phyloP scores from a whole-genome alignment of 2,329 filamentous ascomycete genomes.

The Ophiostoma piceae region DNA sequence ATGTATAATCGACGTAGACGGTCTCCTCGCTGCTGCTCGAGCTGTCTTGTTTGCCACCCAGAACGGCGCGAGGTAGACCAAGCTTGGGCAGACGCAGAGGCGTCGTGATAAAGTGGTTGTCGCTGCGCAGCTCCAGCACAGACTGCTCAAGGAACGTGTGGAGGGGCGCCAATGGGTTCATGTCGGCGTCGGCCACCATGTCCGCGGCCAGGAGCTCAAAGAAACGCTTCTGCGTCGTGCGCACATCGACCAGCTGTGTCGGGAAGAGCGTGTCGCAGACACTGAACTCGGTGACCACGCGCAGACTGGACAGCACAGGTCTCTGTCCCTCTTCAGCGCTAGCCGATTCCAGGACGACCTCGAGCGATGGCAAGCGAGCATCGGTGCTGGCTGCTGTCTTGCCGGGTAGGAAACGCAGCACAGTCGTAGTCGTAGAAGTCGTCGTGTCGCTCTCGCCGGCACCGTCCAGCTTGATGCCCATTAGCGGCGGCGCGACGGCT shows the following conservation, averaged over 20 bases:
- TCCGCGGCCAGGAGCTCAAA: slow-evolving; percentile 31
- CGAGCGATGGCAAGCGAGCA: slow-evolving; percentile 32
- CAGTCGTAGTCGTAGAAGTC: slow-evolving; percentile 32
- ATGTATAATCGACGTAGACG: slow-evolving; percentile 37
- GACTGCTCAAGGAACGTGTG: slow-evolving; percentile 42
- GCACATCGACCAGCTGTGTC: slow-evolving; percentile 44
- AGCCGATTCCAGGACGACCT: slow-evolving; percentile 34
- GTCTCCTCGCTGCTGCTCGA: slow-evolving; percentile 12
- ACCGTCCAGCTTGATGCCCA: slow-evolving; percentile 39
- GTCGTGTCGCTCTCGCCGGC: slow-evolving; percentile 19
- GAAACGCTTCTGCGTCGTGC: slow-evolving; percentile 40
- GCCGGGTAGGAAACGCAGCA: slow-evolving; percentile 45
- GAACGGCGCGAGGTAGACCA: slow-evolving; percentile 29
- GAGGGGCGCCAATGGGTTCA: slow-evolving; percentile 31
- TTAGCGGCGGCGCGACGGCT: slow-evolving; percentile 45
- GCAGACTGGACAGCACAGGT: slow-evolving; percentile 7
- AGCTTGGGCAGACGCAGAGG: slow-evolving; percentile 31
- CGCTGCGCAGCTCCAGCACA: slow-evolving; percentile 43
- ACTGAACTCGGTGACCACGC: slow-evolving; percentile 37
- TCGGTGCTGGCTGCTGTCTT: slow-evolving; percentile 27
- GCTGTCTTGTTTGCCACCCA: background rate
- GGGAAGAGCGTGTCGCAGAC: slow-evolving; percentile 46
- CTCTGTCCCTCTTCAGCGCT: background rate
- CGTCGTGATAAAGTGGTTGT: slow-evolving; percentile 49
- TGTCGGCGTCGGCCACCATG: slow-evolving; percentile 23